These are phyloP conservation scores for Neofusicoccum sp. DNA, from an alignment of 2,329 filamentous ascomycete species.

Conservation along the genomic window DNA sequence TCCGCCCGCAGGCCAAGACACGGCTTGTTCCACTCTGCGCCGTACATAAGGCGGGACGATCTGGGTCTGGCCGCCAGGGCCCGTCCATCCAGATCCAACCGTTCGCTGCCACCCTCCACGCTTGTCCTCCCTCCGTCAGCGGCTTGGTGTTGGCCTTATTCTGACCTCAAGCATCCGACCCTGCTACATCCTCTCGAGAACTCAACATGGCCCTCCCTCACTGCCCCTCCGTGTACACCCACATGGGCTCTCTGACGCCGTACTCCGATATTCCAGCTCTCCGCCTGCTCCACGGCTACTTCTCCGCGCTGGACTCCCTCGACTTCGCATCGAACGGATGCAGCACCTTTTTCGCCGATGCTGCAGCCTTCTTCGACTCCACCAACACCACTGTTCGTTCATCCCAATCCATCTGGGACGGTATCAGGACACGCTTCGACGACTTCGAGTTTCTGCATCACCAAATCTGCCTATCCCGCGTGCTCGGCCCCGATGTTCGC, in stretches of 20 bases:
- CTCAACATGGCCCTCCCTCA: not conserved
- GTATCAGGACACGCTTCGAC: not conserved
- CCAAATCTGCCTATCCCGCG: slow-evolving; percentile 5
- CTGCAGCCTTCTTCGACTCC: slow-evolving; percentile 2
- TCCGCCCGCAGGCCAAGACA: too few relatives aligned
- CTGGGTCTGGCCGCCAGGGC: too few relatives aligned
- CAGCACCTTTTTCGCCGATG: not conserved
- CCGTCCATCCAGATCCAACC: too few relatives aligned
- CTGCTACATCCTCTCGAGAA: not conserved
- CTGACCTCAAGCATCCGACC: too few relatives aligned
- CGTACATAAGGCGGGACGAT: too few relatives aligned
- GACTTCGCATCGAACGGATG: not conserved
- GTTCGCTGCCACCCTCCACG: too few relatives aligned
- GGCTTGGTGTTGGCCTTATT: too few relatives aligned
- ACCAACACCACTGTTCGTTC: not conserved
- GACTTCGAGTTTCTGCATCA: slow-evolving; percentile 13
- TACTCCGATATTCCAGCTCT: not conserved
- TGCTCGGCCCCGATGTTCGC: not conserved
- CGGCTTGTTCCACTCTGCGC: too few relatives aligned
- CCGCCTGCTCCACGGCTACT: not conserved
- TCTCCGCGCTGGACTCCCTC: slow-evolving; percentile 5
- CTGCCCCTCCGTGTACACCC: slow-evolving; percentile 5
- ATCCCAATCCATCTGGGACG: slow-evolving; percentile 4
- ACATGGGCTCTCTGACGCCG: slow-evolving; percentile 1
- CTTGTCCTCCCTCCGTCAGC: too few relatives aligned